These are phyloP conservation scores for Komagataea norvegica DNA, from an alignment of 1,139 yeast genomes.

Conservation along the genomic window DNA sequence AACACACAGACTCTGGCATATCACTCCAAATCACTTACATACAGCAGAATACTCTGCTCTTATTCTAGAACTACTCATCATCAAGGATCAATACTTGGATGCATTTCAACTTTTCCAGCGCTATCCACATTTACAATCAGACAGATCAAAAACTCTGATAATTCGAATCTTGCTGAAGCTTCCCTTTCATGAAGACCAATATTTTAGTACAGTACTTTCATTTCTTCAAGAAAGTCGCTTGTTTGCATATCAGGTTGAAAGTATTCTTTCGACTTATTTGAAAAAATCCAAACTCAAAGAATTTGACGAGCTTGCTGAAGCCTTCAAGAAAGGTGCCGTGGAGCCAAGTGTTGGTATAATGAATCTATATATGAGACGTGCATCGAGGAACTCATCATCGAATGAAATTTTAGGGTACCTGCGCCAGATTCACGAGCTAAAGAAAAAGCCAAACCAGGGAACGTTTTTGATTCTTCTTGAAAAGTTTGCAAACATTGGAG, in stretches of 20 bases:
- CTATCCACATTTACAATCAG: not conserved
- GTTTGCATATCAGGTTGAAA: not conserved
- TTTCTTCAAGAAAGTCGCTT: slow-evolving; percentile 2
- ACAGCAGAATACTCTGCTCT: not conserved
- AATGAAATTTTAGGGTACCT: slow-evolving; percentile 6
- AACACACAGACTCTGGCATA: slow-evolving; percentile 6
- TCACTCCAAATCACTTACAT: slow-evolving; percentile 2
- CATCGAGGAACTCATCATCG: not conserved
- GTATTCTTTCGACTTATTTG: not conserved
- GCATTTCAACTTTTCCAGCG: not conserved
- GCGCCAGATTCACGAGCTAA: slow-evolving; percentile 5
- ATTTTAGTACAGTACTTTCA: not conserved
- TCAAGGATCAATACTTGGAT: not conserved
- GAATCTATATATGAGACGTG: slow-evolving; percentile 9
- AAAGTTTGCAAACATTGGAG: slow-evolving; percentile 45
- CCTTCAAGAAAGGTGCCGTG: not conserved
- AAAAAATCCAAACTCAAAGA: not conserved
- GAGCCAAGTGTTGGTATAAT: slow-evolving; percentile 5
- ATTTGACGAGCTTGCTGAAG: slow-evolving; percentile 4
- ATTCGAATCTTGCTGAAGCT: not conserved
- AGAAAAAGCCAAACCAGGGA: slow-evolving; percentile 19
- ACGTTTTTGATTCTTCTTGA: slow-evolving; percentile 29
- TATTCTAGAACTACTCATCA: not conserved
- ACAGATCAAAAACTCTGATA: not conserved
- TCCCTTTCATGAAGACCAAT: not conserved